Conservation (phyloP, 23 red algal species). For the Pyropia yezoensis region DNA sequence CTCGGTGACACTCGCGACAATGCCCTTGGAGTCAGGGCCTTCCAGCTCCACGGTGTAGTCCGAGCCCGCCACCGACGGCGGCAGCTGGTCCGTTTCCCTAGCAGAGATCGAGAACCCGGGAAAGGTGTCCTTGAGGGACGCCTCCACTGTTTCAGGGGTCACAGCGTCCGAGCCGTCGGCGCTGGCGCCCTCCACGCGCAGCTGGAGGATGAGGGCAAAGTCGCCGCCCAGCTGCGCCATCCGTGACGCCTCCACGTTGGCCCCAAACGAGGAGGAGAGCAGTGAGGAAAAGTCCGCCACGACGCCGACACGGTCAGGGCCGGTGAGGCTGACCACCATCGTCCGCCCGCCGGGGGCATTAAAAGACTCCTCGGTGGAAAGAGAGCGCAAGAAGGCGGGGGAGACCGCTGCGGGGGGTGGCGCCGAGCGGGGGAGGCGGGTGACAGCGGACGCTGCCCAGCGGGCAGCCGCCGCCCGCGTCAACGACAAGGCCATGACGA, state of each 20-base stretch:
- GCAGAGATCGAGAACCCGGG: slow-evolving; percentile 57
- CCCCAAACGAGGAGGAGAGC: slow-evolving; percentile 21
- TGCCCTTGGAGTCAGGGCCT: slow-evolving; percentile 74
- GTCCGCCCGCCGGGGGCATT: background rate
- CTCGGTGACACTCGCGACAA: slow-evolving; percentile 53
- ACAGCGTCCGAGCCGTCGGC: slow-evolving; percentile 7
- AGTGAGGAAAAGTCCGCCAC: slow-evolving; percentile 44
- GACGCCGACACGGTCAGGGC: slow-evolving; percentile 51
- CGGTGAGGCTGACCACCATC: slow-evolving; percentile 43
- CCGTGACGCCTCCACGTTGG: slow-evolving; percentile 77
- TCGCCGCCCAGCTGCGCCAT: slow-evolving; percentile 94
- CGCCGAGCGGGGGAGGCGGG: no score
- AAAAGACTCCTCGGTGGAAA: no score
- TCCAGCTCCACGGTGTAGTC: slow-evolving; percentile 54
- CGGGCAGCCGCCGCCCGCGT: no score
- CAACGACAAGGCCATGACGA: no score
- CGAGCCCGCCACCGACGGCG: background rate
- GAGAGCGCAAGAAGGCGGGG: no score
- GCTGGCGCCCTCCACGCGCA: slow-evolving; percentile 25
- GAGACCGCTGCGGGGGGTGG: no score
- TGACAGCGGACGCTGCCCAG: no score
- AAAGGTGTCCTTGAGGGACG: slow-evolving; percentile 27
- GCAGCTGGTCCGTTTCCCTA: slow-evolving; percentile 16
- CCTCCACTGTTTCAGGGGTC: slow-evolving; percentile 7
- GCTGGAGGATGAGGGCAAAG: slow-evolving; percentile 79